Conservation (phyloP, 192 early-diverging fungal species). For the Coemansia sp. region DNA sequence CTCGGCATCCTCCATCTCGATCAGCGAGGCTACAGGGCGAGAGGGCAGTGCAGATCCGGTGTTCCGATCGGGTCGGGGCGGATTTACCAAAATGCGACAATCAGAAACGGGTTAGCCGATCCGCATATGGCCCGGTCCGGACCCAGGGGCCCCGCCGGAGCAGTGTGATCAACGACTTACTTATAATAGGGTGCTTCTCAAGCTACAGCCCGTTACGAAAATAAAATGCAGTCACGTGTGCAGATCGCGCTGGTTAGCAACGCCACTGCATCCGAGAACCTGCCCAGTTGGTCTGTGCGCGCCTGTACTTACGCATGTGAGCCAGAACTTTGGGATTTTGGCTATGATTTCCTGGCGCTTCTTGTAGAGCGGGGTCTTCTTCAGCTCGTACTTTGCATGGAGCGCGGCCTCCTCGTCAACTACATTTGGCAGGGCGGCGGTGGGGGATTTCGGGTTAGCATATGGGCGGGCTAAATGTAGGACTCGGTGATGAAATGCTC, state of each 20-base stretch:
- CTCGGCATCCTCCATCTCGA: conserved; percentile 46
- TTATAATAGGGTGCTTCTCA: conserved; percentile 47
- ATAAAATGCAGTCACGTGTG: neutral
- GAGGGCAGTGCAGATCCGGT: no score
- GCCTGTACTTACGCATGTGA: conserved; percentile 45
- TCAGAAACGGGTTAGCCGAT: no score
- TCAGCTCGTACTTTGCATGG: conserved; percentile 48
- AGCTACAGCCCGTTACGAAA: conserved; percentile 14
- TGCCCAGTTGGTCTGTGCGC: neutral
- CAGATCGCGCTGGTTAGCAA: no score
- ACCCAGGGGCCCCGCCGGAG: no score
- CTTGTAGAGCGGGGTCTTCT: conserved; percentile 46
- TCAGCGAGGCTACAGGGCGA: conserved; percentile 33
- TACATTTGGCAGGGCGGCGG: neutral
- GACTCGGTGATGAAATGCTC: neutral
- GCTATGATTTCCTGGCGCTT: conserved; percentile 52
- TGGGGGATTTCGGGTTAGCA: neutral
- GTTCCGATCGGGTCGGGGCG: no score
- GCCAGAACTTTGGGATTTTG: conserved; percentile 55
- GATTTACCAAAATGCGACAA: no score
- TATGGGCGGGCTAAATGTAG: neutral
- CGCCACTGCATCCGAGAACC: no score
- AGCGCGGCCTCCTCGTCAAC: conserved; percentile 47
- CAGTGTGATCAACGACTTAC: no score
- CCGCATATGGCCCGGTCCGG: no score